Evolutionary conservation across 495 filamentous ascomycete genomes (phyloP), one percentile per base, ranked within the genome.

Genomic region (Neurospora discreta): DNA sequence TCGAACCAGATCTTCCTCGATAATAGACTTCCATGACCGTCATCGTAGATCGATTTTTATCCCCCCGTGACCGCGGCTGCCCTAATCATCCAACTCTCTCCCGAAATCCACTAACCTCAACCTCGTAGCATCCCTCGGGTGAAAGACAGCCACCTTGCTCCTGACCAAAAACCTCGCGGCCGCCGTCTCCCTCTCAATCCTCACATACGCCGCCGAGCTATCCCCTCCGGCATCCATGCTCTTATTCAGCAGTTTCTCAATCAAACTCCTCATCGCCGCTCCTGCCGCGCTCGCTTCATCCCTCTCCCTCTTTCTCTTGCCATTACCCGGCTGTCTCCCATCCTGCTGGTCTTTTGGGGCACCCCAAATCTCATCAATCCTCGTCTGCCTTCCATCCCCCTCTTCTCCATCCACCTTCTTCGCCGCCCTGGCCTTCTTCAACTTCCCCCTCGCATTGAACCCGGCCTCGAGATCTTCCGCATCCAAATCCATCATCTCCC

Each of bases 91-190:
- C 52, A 96, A 75, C 67, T 91, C 90, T 71, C 90, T 87, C 11
- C 92, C 93, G 84, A 97, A 97, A 81, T 97, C 92, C 73, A 96
- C 87, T 68, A 97, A 81, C 58, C 91, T 88, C 73, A 97, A 75
- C 77, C 86, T 88, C 69, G 85, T 86, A 0, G 94, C 92, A 81
- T 97, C 93, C 72, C 87, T 89, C 2, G 94, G 92, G 80, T 97
- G 91, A 73, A 95, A 95, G 74, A 93, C 89, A 26, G 94, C 94
- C 40, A 95, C 90, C 77, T 92, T 95, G 30, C 91, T 91, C 73
- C 92, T 85, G 26, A 97, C 91, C 11, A 97, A 83, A 77, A 97
- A 97, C 72, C 93, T 86, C 1, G 90, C 91, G 36, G 90, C 89
- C 13, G 93, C 92, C n/a, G 91, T 91, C 73, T 97, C 94, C 71